Base-by-base conservation (phyloP, 2,329 filamentous ascomycete genomes). In the Biscogniauxia sp. region DNA sequence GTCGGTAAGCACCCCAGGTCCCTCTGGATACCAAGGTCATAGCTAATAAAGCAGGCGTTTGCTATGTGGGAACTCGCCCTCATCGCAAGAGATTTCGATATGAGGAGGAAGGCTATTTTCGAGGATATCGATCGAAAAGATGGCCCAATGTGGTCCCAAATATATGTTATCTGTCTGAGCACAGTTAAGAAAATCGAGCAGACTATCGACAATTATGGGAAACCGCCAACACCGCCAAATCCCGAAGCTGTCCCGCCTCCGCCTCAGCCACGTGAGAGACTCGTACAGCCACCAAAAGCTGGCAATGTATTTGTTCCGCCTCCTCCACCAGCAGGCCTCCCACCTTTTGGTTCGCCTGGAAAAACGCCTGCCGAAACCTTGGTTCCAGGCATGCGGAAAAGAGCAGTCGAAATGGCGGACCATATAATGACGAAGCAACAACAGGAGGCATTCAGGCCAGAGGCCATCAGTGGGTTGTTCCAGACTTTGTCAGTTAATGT, bases 31-130 rank as follows among this genome's bases (percentile, higher is more conserved):
- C 17, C 19, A 3, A 20, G 19, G 17, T 19, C 8, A 23, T 20
- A 20, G 19, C 50, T 51, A 54, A 62, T 17, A 50, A n/a, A 20
- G 1, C 61, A 91, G 84, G 84, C 87, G 0, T 96, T 96, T 74
- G 93, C 94, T 17, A 90, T 96, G 75, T 97, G 93, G 93, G 94
- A 98, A 72, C 80, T 97, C 26, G 86, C 87, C 28, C 82, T 91
- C 59, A 96, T 97, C 67, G 88, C 91, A 45, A 84, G 89, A 59
- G 84, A 86, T 57, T 93, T 90, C 64, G 82, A 88, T 17, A 82
- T 86, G n/a, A 87, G 93, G 37, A 86, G 94, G 56, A 91, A 89
- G 74, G 85, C 87, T 20, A 92, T 98, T 58, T 97, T 91, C 75
- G 86, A 88, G 60, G 94, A 98, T 68, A 91, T 97, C 63, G 92